Evolutionary conservation across 2,329 filamentous ascomycete genomes (phyloP).

Genomic region (Chrysoporthe puriensis): DNA sequence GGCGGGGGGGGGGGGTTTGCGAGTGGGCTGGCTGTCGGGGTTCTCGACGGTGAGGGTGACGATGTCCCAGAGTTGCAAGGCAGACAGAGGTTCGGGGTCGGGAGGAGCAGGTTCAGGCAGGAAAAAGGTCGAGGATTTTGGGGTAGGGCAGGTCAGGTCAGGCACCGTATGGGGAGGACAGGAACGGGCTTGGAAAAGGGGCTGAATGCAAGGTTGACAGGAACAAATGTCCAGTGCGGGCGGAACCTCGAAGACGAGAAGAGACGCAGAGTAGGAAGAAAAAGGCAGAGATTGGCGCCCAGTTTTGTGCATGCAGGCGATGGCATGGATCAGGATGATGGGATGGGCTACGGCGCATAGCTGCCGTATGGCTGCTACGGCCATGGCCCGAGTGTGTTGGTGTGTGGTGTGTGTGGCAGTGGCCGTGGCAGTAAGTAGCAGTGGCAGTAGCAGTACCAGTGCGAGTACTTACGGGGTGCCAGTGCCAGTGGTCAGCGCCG

Average conservation of each 20-base stretch:
- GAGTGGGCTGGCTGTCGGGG: not conserved
- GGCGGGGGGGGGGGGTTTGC: not conserved
- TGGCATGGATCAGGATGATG: constrained; percentile 3
- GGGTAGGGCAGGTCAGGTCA: not conserved
- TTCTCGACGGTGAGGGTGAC: not conserved
- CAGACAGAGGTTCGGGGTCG: not conserved
- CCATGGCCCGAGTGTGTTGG: no score
- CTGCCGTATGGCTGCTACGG: not conserved
- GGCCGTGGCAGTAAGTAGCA: no score
- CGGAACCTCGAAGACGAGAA: constrained; percentile 1
- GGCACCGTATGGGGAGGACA: not conserved
- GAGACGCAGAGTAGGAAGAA: not conserved
- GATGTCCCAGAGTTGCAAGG: constrained; percentile 1
- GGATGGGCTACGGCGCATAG: not conserved
- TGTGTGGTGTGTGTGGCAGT: no score
- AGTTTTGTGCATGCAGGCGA: constrained; percentile 11
- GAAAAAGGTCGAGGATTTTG: not conserved
- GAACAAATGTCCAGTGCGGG: not conserved
- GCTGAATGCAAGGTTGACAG: constrained; percentile 4
- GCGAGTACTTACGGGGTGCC: no score
- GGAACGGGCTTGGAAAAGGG: not conserved
- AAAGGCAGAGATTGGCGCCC: constrained; percentile 13
- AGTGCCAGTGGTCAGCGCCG: no score
- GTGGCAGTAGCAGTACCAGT: no score
- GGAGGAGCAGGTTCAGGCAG: not conserved